These are phyloP conservation scores for Gnaphalium uliginosum DNA, from an alignment of 129 eudicot genomes.

Conservation along the genomic window DNA sequence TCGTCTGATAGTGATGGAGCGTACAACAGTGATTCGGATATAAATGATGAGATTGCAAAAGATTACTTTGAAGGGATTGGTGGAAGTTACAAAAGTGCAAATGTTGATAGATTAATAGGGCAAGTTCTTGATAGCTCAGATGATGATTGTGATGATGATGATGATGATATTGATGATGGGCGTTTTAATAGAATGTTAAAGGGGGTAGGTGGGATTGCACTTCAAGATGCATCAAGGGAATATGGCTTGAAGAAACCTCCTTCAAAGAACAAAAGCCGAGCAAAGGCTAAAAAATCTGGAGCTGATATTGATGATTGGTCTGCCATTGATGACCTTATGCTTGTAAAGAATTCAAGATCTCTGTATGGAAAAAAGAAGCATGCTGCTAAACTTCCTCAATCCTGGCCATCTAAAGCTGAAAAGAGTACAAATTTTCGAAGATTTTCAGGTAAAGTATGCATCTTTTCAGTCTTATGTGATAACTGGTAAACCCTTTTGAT, in stretches of 20 bases:
- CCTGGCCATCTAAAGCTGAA: conserved; percentile 80
- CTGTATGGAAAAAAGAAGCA: conserved; percentile 69
- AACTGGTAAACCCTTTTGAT: not conserved
- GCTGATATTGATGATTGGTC: conserved; percentile 37
- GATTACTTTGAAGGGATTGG: conserved; percentile 96
- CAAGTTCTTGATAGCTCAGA: conserved; percentile 45
- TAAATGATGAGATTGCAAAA: conserved; percentile 76
- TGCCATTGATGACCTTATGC: conserved; percentile 60
- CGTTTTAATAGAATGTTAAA: conserved; percentile 48
- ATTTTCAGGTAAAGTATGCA: conserved; percentile 60
- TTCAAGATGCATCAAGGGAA: conserved; percentile 87
- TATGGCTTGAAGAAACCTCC: conserved; percentile 58
- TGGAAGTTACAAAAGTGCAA: conserved; percentile 49
- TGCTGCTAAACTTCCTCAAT: conserved; percentile 55
- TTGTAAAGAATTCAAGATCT: conserved; percentile 73
- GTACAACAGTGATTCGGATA: conserved; percentile 59
- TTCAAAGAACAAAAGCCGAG: conserved; percentile 45
- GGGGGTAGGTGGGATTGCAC: conserved; percentile 74
- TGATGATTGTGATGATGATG: conserved; percentile 14
- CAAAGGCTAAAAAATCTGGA: conserved; percentile 32
- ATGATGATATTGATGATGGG: conserved; percentile 41
- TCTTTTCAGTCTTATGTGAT: conserved; percentile 2
- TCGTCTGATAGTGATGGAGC: conserved; percentile 75
- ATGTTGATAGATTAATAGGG: conserved; percentile 60
- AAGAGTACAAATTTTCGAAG: conserved; percentile 55